Evolutionary conservation across 306 rosid species (phyloP), one percentile per base, ranked within the genome.

Genomic region (Prinsepia uniflora): DNA sequence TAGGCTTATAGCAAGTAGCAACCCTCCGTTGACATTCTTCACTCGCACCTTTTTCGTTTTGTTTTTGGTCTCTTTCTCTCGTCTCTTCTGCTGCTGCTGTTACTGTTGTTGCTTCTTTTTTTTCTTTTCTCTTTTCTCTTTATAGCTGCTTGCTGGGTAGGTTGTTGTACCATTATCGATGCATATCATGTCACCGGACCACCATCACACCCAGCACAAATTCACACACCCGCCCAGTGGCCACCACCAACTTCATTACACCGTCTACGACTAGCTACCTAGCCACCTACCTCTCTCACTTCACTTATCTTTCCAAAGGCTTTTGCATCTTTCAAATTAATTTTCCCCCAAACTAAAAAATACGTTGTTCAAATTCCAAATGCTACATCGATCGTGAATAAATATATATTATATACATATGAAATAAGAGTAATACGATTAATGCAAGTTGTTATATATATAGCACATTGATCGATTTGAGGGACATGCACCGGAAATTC

Each of bases 171-270:
- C 84, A 81, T 84, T 62, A 68, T 13, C 49, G 10, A 17, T 30
- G 8, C n/a, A 50, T 6, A 50, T 53, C 74, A 70, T 71, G 72
- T 62, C 20, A 15, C 77, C 89, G 97, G 97, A 87, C 97, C 97
- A 91, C 96, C 78, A 81, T 63, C 75, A 84, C 97, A 88, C 90
- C 80, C 63, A 39, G 90, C 90, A 81, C 96, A 87, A 67, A 76
- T 85, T 72, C 75, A 84, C 91, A 88, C 34, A 82, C 9, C 9
- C 30, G 30, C 1, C 30, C 30, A 24, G 30, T 24, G 30, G 1
- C 36, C 63, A 58, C 74, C 78, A 56, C 76, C 77, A 76, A 63
- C 85, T 83, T 77, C 78, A 75, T 77, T 30, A 30, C 36, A n/a
- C n/a, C n/a, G n/a, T 30, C 36, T 30, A 30, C 36, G 36, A 3